phyloP scores from a whole-genome alignment of 192 early-diverging fungal species.

The Podila epigama region DNA sequence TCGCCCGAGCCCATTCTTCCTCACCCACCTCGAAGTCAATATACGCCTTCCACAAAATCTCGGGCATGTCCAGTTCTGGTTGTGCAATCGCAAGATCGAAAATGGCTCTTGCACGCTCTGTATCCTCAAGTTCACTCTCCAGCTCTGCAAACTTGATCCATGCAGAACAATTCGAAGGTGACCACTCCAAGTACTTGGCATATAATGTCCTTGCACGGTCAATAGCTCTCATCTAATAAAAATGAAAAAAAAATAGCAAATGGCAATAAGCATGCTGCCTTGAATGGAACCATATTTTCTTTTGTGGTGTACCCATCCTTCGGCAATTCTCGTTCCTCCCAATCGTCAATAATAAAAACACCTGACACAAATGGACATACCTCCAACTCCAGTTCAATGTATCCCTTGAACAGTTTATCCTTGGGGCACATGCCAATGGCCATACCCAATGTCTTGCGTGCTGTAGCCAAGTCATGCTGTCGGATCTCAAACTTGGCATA shows the following conservation, averaged over 20 bases:
- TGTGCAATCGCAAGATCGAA: slow-evolving; percentile 94
- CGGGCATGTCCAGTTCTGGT: slow-evolving; percentile 95
- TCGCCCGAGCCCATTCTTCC: slow-evolving; percentile 79
- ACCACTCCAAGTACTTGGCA: slow-evolving; percentile 90
- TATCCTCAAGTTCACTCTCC: slow-evolving; percentile 86
- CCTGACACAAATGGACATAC: slow-evolving; percentile 15
- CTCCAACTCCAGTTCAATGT: slow-evolving; percentile 94
- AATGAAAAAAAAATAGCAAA: background rate
- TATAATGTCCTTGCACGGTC: slow-evolving; percentile 92
- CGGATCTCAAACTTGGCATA: slow-evolving; percentile 95
- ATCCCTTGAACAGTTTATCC: slow-evolving; percentile 92
- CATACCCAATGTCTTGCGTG: slow-evolving; percentile 82
- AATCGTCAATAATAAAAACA: background rate
- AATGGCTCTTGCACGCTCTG: slow-evolving; percentile 83
- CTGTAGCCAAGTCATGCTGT: slow-evolving; percentile 69
- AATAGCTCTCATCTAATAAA: slow-evolving; percentile 81
- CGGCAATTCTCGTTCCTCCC: too few species aligned
- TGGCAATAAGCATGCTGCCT: background rate
- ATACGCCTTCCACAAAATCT: slow-evolving; percentile 97
- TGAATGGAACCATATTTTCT: too few species aligned
- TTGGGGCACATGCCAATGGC: slow-evolving; percentile 84
- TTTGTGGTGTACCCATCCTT: too few species aligned
- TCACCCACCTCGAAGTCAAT: slow-evolving; percentile 94
- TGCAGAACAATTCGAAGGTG: slow-evolving; percentile 84
- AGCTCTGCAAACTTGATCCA: slow-evolving; percentile 98